Evolutionary conservation across 2,329 filamentous ascomycete species (phyloP).

Genomic region (Arthrobotrys conoides): DNA sequence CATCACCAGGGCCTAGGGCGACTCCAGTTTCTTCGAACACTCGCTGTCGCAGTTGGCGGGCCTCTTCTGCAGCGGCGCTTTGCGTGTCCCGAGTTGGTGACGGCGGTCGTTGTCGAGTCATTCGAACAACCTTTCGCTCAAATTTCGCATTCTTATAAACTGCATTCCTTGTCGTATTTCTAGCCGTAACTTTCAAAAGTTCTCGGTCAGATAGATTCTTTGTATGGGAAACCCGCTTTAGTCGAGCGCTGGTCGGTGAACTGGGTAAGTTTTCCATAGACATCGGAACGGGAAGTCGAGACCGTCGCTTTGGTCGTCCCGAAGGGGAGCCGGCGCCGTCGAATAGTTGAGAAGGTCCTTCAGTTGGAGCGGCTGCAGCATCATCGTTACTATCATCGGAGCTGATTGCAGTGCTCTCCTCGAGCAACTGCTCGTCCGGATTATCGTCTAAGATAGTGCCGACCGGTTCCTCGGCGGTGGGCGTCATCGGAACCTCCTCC

Average conservation of each 20-base stretch:
- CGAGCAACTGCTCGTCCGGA: constrained; percentile 4
- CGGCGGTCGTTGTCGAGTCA: constrained; percentile 37
- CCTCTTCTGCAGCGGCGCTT: constrained; percentile 35
- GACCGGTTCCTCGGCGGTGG: neutral
- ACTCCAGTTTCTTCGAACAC: constrained; percentile 53
- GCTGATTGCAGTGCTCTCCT: neutral
- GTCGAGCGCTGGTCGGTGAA: constrained; percentile 25
- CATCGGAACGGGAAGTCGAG: constrained; percentile 45
- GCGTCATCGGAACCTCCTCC: constrained; percentile 46
- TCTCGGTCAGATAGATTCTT: constrained; percentile 48
- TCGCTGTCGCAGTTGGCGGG: constrained; percentile 29
- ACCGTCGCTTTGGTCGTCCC: constrained; percentile 15
- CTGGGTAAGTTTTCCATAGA: constrained; percentile 7
- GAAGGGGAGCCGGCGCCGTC: constrained; percentile 9
- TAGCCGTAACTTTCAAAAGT: constrained; percentile 51
- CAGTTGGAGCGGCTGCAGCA: neutral
- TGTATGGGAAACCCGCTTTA: constrained; percentile 45
- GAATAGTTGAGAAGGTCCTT: neutral
- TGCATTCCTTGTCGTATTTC: constrained; percentile 52
- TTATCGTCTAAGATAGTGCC: constrained; percentile 18
- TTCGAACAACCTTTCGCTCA: constrained; percentile 48
- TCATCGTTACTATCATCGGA: constrained; percentile 22
- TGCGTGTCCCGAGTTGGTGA: constrained; percentile 49
- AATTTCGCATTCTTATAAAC: constrained; percentile 54
- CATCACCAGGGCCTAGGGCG: constrained; percentile 50